Percentiles rank a stretch among this genome's conserved stretches.
phyloP scores from a whole-genome alignment of 2,329 filamentous ascomycete genomes.

The Xenoacremonium recifei region DNA sequence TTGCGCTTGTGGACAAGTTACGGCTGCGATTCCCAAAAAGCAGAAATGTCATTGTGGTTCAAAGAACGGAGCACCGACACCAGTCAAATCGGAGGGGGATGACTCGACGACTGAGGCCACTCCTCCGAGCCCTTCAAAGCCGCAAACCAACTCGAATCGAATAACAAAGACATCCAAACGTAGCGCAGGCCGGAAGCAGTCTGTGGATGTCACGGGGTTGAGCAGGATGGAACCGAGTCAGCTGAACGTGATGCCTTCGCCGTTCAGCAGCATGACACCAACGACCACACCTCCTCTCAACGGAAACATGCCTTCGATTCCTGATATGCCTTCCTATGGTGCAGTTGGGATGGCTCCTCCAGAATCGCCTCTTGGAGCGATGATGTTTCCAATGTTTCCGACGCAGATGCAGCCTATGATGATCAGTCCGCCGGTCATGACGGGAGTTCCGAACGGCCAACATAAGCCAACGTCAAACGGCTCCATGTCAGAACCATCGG shows the following conservation, averaged over 20 bases:
- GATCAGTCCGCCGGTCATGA: conserved; percentile 14
- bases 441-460: conserved; percentile 19
- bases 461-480: conserved; percentile 17
- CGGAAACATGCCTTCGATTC: not conserved
- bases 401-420: conserved; percentile 27
- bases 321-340: conserved; percentile 26
- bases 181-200: conserved; percentile 41
- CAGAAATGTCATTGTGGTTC: conserved; percentile 54
- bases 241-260: conserved; percentile 45
- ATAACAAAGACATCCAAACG: conserved; percentile 44
- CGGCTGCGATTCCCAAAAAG: conserved; percentile 60
- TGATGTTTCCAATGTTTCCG: conserved; percentile 33
- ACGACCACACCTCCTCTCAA: conserved; percentile 18
- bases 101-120: conserved; percentile 21
- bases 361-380: conserved; percentile 22
- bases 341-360: conserved; percentile 26
- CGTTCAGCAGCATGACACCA: conserved; percentile 25
- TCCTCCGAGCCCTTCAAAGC: conserved; percentile 31
- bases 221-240: conserved; percentile 53
- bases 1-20: conserved; percentile 64
- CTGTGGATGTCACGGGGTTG: conserved; percentile 48
- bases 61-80: conserved; percentile 22
- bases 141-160: conserved; percentile 36
- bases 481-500: conserved; percentile 11
- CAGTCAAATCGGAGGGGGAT: conserved; percentile 23